Evolutionary conservation across 2,329 filamentous ascomycete species (phyloP).

Genomic region (Trichoderma cornu-damae): DNA sequence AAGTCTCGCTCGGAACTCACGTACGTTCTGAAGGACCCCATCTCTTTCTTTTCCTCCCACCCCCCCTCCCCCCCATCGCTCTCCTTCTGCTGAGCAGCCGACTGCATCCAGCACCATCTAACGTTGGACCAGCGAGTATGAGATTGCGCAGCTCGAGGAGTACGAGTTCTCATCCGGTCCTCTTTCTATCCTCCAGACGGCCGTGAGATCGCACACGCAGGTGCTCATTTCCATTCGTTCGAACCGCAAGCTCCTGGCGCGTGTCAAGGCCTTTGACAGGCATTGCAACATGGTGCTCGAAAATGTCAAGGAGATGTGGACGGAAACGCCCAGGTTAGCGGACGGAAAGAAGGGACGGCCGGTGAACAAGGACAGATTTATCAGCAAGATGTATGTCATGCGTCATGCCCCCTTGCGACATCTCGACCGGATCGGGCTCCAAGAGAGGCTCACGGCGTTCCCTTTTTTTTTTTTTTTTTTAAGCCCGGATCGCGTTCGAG

Average conservation of each 20-base stretch:
- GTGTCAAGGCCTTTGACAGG: constrained; percentile 96
- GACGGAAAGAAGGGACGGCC: constrained; percentile 83
- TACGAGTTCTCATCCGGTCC: constrained; percentile 51
- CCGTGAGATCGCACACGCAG: constrained; percentile 88
- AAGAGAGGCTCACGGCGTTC: not conserved
- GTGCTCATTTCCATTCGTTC: constrained; percentile 96
- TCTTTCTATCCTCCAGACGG: constrained; percentile 91
- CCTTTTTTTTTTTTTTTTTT: no score
- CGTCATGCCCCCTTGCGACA: not conserved
- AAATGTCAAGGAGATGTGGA: constrained; percentile 98
- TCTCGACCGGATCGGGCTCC: not conserved
- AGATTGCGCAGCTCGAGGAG: constrained; percentile 67
- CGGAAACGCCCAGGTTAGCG: constrained; percentile 77
- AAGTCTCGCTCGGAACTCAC: constrained; percentile 89
- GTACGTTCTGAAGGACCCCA: constrained; percentile 50
- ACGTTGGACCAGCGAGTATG: constrained; percentile 65
- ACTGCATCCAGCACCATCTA: constrained; percentile 17
- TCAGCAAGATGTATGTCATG: constrained; percentile 81
- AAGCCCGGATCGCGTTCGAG: not conserved
- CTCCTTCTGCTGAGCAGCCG: not conserved
- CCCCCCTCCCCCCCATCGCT: constrained; percentile 14
- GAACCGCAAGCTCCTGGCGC: constrained; percentile 94
- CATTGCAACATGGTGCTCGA: constrained; percentile 99
- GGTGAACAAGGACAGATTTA: constrained; percentile 97
- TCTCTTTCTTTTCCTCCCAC: no score